These are phyloP conservation scores for Mytilinidion resinicola DNA, from an alignment of 495 filamentous ascomycete genomes.

Conservation along the genomic window DNA sequence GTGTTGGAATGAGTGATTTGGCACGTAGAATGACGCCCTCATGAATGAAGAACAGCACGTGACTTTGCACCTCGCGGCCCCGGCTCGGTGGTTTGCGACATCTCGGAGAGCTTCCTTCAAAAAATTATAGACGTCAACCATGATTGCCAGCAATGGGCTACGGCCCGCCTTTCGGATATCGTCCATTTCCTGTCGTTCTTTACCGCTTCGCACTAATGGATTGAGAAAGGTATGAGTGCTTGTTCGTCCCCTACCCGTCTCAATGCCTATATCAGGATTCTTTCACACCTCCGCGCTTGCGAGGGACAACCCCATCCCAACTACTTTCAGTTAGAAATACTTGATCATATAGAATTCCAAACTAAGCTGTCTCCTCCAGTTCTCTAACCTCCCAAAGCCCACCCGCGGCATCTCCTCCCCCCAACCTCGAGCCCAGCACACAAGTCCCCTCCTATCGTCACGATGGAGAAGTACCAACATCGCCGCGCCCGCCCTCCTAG, in stretches of 20 bases:
- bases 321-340: neutral
- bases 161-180: conserved; percentile 11
- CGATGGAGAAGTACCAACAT: neutral
- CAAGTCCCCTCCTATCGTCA: neutral
- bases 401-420: neutral
- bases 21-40: too few relatives aligned
- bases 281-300: neutral
- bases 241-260: neutral
- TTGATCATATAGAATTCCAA: too few relatives aligned
- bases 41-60: too few relatives aligned
- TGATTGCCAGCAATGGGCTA: conserved; percentile 25
- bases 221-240: conserved; percentile 18
- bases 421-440: neutral
- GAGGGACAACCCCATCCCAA: neutral
- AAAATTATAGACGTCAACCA: conserved; percentile 19
- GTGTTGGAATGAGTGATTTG: too few relatives aligned
- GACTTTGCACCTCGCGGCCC: too few relatives aligned
- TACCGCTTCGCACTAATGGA: neutral
- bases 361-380: neutral
- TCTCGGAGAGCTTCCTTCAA: neutral
- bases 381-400: neutral
- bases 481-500: neutral
- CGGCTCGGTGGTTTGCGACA: too few relatives aligned
- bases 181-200: neutral
- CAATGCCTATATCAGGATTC: neutral